Evolutionary conservation across 306 rosid genomes (phyloP).

Genomic region (Mimosa pudica): DNA sequence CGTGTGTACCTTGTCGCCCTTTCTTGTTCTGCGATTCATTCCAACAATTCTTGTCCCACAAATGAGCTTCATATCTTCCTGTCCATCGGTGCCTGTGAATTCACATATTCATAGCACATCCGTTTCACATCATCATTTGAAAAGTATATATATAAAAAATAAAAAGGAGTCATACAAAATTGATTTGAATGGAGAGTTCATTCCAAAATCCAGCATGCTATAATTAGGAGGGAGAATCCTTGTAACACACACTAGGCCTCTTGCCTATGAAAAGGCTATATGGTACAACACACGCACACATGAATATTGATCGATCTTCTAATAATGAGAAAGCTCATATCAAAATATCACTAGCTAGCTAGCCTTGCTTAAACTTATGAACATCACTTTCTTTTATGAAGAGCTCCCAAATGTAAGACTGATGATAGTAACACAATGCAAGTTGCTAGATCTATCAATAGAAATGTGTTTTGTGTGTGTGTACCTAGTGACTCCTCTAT

Average conservation of each 20-base stretch:
- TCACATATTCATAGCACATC: background rate
- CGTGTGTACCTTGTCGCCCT: constrained; percentile 78
- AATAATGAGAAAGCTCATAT: too few species aligned
- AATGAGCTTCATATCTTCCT: constrained; percentile 89
- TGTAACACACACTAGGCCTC: too few species aligned
- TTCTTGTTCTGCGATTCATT: constrained; percentile 89
- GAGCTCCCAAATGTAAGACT: background rate
- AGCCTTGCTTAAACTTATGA: too few species aligned
- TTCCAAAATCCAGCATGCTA: too few species aligned
- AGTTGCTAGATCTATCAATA: background rate
- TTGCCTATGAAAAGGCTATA: background rate
- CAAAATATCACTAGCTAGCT: too few species aligned
- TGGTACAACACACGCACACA: background rate
- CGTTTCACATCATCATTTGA: background rate
- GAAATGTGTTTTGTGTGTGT: background rate
- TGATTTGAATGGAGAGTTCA: too few species aligned
- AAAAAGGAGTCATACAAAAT: too few species aligned
- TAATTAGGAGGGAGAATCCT: too few species aligned
- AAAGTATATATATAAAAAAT: background rate
- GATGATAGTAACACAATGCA: background rate
- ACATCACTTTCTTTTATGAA: too few species aligned
- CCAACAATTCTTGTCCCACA: constrained; percentile 98
- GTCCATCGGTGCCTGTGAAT: constrained; percentile 79
- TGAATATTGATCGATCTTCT: too few species aligned
- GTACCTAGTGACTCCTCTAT: constrained; percentile 87